These are phyloP conservation scores for Hypoxylon trugodes DNA, from an alignment of 495 filamentous ascomycete species.

Conservation along the genomic window DNA sequence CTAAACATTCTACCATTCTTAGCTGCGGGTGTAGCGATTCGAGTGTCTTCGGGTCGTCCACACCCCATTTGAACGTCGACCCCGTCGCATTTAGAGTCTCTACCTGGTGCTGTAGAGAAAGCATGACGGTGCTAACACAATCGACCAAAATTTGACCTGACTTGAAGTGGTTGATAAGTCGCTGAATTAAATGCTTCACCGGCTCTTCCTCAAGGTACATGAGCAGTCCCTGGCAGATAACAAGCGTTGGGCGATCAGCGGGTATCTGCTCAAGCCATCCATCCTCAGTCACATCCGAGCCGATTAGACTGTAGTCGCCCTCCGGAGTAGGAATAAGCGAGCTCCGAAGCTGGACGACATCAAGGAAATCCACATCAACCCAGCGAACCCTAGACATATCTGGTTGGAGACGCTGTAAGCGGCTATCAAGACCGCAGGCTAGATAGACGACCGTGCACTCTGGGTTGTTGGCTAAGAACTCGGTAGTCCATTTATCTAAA, in stretches of 20 bases:
- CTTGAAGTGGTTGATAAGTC: constrained; percentile 34
- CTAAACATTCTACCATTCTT: constrained; percentile 31
- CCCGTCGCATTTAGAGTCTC: constrained; percentile 20
- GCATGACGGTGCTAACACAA: constrained; percentile 14
- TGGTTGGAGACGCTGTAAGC: constrained; percentile 31
- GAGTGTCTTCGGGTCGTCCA: constrained; percentile 34
- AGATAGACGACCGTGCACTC: constrained; percentile 38
- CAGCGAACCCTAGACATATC: constrained; percentile 31
- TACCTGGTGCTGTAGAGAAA: constrained; percentile 20
- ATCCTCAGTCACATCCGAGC: constrained; percentile 28
- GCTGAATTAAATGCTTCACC: constrained; percentile 26
- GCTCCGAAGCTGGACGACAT: constrained; percentile 33
- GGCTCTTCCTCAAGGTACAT: constrained; percentile 41
- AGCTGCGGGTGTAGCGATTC: constrained; percentile 32
- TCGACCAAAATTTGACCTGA: constrained; percentile 41
- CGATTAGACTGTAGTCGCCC: constrained; percentile 33
- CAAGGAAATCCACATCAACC: constrained; percentile 41
- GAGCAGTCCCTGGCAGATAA: constrained; percentile 37
- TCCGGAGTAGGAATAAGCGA: constrained; percentile 29
- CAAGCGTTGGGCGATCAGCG: constrained; percentile 30
- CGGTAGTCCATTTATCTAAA: constrained; percentile 32
- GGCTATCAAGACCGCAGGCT: constrained; percentile 41
- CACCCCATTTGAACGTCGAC: constrained; percentile 29
- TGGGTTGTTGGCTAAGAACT: constrained; percentile 34
- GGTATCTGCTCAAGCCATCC: constrained; percentile 34